Percentiles rank a stretch among this genome's conserved stretches.
Conservation (phyloP, 1,139 yeast genomes). For the Kurtzmaniella quercitrusa region DNA sequence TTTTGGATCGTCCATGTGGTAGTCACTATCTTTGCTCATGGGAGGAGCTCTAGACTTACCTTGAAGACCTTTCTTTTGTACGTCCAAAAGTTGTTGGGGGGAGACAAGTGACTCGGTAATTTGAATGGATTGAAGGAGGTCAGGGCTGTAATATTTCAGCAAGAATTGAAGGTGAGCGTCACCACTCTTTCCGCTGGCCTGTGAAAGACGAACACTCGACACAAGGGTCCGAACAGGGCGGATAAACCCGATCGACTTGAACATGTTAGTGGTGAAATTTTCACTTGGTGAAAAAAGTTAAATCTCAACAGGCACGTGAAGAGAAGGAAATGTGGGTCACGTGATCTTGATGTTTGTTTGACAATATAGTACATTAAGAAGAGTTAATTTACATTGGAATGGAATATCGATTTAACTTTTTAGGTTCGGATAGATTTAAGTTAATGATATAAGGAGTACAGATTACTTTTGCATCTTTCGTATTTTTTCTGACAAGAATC, state of each 20-base stretch:
- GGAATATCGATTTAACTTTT: no score
- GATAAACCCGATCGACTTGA: slow-evolving; percentile 3
- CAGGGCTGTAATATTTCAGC: slow-evolving; percentile 70
- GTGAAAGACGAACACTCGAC: neutral
- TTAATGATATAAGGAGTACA: no score
- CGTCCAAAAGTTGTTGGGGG: slow-evolving; percentile 50
- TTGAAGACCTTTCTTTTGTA: slow-evolving; percentile 29
- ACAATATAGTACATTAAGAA: no score
- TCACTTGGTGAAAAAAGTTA: neutral
- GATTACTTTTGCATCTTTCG: no score
- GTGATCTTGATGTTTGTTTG: neutral
- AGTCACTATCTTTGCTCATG: slow-evolving; percentile 23
- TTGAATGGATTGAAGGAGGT: slow-evolving; percentile 72
- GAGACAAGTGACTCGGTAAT: slow-evolving; percentile 72
- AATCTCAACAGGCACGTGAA: no score
- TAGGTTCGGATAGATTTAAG: no score
- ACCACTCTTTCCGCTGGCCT: slow-evolving; percentile 12
- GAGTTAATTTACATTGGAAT: no score
- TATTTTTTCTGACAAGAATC: no score
- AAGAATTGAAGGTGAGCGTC: slow-evolving; percentile 56
- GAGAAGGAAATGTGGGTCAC: neutral
- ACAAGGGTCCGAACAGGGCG: slow-evolving; percentile 2
- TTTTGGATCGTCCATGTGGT: slow-evolving; percentile 34
- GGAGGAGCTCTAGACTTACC: slow-evolving; percentile 34
- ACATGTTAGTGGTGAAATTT: slow-evolving; percentile 1